phyloP scores from a whole-genome alignment of 2,329 filamentous ascomycete genomes.

The Aspergillus nomiae region DNA sequence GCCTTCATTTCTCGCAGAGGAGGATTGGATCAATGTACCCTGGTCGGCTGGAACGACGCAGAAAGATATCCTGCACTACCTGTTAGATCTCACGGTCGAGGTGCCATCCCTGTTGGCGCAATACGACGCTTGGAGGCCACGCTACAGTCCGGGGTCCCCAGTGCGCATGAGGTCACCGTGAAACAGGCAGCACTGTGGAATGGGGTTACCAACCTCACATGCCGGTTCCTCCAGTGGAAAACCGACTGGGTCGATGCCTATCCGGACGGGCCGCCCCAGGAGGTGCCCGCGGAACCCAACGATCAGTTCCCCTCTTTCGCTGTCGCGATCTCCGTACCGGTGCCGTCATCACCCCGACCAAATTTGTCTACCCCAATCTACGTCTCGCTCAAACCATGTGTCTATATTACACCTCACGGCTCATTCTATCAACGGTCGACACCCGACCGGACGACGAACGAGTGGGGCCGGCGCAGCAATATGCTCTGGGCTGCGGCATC shows the following conservation, averaged over 20 bases:
- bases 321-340: conserved; percentile 38
- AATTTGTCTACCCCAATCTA: conserved; percentile 37
- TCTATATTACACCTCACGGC: conserved; percentile 35
- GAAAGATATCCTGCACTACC: conserved; percentile 41
- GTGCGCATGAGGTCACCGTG: conserved; percentile 33
- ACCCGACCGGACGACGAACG: conserved; percentile 32
- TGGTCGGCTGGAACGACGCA: conserved; percentile 39
- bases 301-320: conserved; percentile 34
- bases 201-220: conserved; percentile 34
- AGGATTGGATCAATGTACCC: conserved; percentile 43
- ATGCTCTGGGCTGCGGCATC: conserved; percentile 37
- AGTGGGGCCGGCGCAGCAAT: conserved; percentile 34
- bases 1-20: conserved; percentile 38
- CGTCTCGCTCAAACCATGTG: conserved; percentile 41
- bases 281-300: conserved; percentile 26
- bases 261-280: conserved; percentile 31
- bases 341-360: conserved; percentile 30
- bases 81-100: conserved; percentile 39
- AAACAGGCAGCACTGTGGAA: conserved; percentile 40
- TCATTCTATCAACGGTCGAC: conserved; percentile 39
- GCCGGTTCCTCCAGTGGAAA: conserved; percentile 35
- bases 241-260: conserved; percentile 33
- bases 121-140: conserved; percentile 33
- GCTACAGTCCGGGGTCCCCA: conserved; percentile 24
- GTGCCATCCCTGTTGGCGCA: conserved; percentile 35